A percentile compares a stretch with the other conserved stretches of the same genome.
phyloP scores from a whole-genome alignment of 805 yeast species.

The Tetrapisispora phaffii region DNA sequence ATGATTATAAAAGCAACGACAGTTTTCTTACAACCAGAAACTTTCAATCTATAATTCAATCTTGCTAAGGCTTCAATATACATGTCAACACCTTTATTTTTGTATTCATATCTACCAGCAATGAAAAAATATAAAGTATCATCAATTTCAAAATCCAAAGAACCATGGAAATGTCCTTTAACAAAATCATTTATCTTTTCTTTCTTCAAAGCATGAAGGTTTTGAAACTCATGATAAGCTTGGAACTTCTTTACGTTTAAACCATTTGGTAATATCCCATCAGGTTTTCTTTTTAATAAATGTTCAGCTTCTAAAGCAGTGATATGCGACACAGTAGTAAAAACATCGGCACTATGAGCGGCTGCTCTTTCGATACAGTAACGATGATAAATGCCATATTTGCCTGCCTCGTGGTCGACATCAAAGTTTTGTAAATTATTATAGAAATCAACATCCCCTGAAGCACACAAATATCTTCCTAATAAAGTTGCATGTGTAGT shows the following conservation, averaged over 20 bases:
- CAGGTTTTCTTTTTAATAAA: conserved; percentile 88
- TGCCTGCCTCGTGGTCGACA: conserved; percentile 96
- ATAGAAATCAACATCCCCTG: conserved; percentile 92
- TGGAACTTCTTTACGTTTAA: conserved; percentile 90
- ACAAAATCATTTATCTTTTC: conserved; percentile 89
- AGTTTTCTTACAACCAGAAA: conserved; percentile 73
- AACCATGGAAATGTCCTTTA: conserved; percentile 95
- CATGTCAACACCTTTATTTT: conserved; percentile 95
- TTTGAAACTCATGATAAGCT: conserved; percentile 97
- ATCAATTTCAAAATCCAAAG: conserved; percentile 86
- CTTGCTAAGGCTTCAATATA: conserved; percentile 89
- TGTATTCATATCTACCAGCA: conserved; percentile 93
- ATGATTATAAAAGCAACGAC: conserved; percentile 95
- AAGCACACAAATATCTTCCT: conserved; percentile 93
- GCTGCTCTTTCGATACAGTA: conserved; percentile 96
- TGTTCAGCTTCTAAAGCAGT: conserved; percentile 94
- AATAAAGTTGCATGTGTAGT: conserved; percentile 95
- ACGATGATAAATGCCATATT: conserved; percentile 92
- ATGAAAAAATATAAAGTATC: conserved; percentile 91
- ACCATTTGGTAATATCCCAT: conserved; percentile 95
- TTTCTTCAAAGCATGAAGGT: conserved; percentile 84
- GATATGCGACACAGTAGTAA: conserved; percentile 93
- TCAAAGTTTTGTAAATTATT: conserved; percentile 83
- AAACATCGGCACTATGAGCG: conserved; percentile 90
- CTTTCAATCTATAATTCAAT: conserved; percentile 77